Evolutionary conservation across 495 filamentous ascomycete genomes (phyloP).

Genomic region (Tuber magnatum): DNA sequence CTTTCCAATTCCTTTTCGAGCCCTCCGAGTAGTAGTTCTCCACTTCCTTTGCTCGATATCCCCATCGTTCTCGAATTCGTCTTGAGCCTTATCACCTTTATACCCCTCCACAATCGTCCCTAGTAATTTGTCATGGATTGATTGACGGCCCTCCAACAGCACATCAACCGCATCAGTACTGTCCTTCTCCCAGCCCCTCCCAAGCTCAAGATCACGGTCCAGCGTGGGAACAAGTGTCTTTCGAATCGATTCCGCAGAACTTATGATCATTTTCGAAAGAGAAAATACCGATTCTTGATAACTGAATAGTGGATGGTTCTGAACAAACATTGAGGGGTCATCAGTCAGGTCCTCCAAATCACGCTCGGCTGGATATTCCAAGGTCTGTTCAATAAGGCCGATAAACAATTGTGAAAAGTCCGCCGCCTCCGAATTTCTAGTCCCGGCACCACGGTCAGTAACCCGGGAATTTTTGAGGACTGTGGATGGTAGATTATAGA

Average conservation of each 20-base stretch:
- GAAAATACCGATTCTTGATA: slow-evolving; percentile 14
- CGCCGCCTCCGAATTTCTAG: slow-evolving; percentile 16
- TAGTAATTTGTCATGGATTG: neutral
- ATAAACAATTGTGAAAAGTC: slow-evolving; percentile 18
- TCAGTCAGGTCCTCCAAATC: neutral
- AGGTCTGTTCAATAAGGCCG: slow-evolving; percentile 8
- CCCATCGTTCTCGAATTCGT: neutral
- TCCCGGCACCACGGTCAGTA: neutral
- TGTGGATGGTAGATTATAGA: neutral
- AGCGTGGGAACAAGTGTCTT: slow-evolving; percentile 5
- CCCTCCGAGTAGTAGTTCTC: slow-evolving; percentile 15
- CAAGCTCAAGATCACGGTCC: slow-evolving; percentile 16
- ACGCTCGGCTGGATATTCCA: neutral
- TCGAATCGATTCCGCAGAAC: slow-evolving; percentile 21
- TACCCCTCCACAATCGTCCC: neutral
- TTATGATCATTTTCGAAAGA: slow-evolving; percentile 19
- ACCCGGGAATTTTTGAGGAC: neutral
- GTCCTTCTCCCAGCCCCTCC: slow-evolving; percentile 28
- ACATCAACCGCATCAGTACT: slow-evolving; percentile 7
- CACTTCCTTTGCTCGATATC: slow-evolving; percentile 12
- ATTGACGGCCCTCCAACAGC: neutral
- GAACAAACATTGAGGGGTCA: neutral
- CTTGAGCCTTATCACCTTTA: slow-evolving; percentile 1
- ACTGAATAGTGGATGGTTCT: slow-evolving; percentile 13
- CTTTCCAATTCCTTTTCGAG: slow-evolving; percentile 22